Evolutionary conservation across 2,329 filamentous ascomycete genomes (phyloP).

Genomic region (Pseudopithomyces chartarum): DNA sequence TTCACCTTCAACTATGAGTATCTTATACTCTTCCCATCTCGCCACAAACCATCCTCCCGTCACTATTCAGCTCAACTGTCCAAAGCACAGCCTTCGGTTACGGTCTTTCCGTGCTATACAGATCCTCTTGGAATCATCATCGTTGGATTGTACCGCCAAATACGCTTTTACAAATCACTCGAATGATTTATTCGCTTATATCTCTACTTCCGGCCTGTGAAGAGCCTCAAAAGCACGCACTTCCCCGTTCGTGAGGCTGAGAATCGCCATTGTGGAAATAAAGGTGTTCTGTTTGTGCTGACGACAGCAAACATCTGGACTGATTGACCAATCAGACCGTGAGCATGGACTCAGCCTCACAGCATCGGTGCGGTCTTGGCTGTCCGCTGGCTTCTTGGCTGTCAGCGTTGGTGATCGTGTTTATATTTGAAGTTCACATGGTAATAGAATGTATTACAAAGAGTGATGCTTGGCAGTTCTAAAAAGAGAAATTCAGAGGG

Average conservation of each 20-base stretch:
- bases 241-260: neutral
- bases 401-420: constrained; percentile 5
- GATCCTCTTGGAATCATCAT: neutral
- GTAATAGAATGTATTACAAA: constrained; percentile 1
- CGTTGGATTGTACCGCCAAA: too few species aligned
- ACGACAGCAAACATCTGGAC: neutral
- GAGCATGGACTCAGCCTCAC: neutral
- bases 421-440: neutral
- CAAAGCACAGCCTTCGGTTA: neutral
- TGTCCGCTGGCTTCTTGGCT: neutral
- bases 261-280: neutral
- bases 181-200: neutral
- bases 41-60: neutral
- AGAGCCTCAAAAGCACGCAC: neutral
- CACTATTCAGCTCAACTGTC: neutral
- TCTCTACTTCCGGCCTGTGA: neutral
- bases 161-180: neutral
- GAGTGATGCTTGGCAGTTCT: neutral
- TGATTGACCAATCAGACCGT: neutral
- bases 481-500: too few species aligned
- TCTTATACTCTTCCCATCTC: neutral
- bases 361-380: neutral
- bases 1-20: neutral
- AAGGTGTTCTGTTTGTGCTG: neutral
- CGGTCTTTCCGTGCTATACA: neutral